Evolutionary conservation across 331 rosid species (phyloP).

Genomic region (Malus hybrid): DNA sequence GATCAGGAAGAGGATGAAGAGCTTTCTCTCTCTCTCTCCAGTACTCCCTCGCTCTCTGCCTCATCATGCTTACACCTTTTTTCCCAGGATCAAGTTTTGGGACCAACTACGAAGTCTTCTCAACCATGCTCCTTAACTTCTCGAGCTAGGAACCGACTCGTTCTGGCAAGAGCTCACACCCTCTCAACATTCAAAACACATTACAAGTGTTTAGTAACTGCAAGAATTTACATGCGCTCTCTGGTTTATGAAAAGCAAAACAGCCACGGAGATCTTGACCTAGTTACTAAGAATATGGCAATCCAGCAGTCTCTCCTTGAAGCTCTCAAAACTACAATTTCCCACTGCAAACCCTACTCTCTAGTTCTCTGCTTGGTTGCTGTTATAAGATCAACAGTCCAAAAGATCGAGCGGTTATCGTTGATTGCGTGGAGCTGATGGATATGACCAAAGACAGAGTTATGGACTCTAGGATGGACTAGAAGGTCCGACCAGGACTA

Average conservation of each 20-base stretch:
- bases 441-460: conserved; percentile 38
- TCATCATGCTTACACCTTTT: no score
- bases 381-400: conserved; percentile 29
- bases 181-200: conserved; percentile 46
- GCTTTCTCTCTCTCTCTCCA: no score
- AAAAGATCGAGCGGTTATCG: conserved; percentile 24
- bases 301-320: conserved; percentile 29
- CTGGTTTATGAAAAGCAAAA: conserved; percentile 46
- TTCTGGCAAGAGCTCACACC: conserved; percentile 51
- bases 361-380: conserved; percentile 25
- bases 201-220: conserved; percentile 49
- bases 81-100: background rate
- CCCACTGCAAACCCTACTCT: conserved; percentile 11
- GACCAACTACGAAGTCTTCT: conserved; percentile 58
- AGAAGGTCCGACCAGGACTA: conserved; percentile 1
- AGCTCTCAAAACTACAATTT: conserved; percentile 18
- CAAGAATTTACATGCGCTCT: conserved; percentile 58
- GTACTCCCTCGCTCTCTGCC: no score
- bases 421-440: conserved; percentile 46
- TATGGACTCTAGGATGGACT: conserved; percentile 48
- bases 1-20: no score
- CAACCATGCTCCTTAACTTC: conserved; percentile 42
- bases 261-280: background rate
- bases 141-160: conserved; percentile 72
- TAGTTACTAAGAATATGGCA: conserved; percentile 25